Conservation (phyloP, 2,329 filamentous ascomycete genomes). For the Botrytis galanthina region DNA sequence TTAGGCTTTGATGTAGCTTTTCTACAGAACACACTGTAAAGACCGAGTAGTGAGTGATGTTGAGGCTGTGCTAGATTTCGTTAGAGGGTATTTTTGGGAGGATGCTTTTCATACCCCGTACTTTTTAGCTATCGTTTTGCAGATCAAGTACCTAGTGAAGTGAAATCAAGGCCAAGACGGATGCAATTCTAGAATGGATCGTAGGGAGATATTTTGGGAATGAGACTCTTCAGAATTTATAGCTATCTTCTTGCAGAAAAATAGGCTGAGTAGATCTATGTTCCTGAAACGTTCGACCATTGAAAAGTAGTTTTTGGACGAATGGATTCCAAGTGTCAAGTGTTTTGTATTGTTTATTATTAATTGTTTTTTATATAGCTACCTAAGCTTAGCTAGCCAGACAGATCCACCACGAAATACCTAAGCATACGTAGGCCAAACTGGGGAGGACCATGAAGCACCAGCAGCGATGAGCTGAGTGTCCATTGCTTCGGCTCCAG, state of each 20-base stretch:
- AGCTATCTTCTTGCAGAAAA: neutral
- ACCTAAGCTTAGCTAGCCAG: neutral
- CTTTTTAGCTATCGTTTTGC: neutral
- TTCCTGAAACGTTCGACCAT: neutral
- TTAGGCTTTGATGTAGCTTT: neutral
- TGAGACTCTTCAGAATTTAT: neutral
- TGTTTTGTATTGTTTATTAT: neutral
- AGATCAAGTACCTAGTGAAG: neutral
- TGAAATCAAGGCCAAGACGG: neutral
- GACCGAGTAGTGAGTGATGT: neutral
- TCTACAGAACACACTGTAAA: neutral
- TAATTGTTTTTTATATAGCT: neutral
- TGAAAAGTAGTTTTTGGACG: neutral
- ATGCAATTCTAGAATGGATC: neutral
- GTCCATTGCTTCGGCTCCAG: constrained; percentile 26
- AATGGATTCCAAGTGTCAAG: neutral
- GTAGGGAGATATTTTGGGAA: neutral
- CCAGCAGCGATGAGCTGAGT: constrained; percentile 25
- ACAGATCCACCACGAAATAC: neutral
- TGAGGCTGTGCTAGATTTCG: neutral
- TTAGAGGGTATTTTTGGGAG: neutral
- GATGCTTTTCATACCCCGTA: neutral
- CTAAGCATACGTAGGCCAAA: constrained; percentile 26
- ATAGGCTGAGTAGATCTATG: neutral
- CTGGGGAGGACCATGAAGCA: constrained; percentile 24